Evolutionary conservation across 176 grass and related monocot species (phyloP).

Genomic region (Triticum timopheevii): DNA sequence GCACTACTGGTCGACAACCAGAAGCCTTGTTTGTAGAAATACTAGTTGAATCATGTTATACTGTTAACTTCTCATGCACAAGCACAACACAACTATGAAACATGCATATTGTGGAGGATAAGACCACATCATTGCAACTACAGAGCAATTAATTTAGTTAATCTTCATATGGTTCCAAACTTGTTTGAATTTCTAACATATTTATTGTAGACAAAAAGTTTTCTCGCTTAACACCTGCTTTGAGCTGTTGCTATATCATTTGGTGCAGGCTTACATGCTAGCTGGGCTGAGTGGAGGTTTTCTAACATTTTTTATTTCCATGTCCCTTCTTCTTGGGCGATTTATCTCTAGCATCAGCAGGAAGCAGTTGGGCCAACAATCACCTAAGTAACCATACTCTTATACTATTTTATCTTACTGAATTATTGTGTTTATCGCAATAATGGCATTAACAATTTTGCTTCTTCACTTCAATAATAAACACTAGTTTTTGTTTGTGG

Average conservation of each 20-base stretch:
- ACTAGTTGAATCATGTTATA: neutral
- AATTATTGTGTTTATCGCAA: neutral
- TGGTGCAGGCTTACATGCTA: slow-evolving; percentile 62
- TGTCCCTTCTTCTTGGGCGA: slow-evolving; percentile 84
- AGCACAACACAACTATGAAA: neutral
- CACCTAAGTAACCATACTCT: slow-evolving; percentile 52
- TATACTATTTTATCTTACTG: neutral
- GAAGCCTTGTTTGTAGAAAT: slow-evolving; percentile 1
- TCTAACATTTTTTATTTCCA: slow-evolving; percentile 80
- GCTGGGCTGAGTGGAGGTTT: slow-evolving; percentile 82
- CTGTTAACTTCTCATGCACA: neutral
- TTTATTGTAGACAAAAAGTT: slow-evolving; percentile 2
- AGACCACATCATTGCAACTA: neutral
- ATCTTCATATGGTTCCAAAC: slow-evolving; percentile 6
- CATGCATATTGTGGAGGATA: neutral
- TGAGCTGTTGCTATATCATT: slow-evolving; percentile 9
- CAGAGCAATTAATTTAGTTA: neutral
- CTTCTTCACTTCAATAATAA: neutral
- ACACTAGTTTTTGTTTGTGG: neutral
- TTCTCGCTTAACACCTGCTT: neutral
- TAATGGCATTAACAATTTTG: slow-evolving; percentile 8
- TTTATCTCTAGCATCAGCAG: slow-evolving; percentile 47
- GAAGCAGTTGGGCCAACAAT: slow-evolving; percentile 50
- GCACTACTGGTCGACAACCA: neutral
- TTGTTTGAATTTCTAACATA: slow-evolving; percentile 3